These are phyloP conservation scores for Endoconidiophora polonica DNA, from an alignment of 2,329 filamentous ascomycete species.

Conservation along the genomic window DNA sequence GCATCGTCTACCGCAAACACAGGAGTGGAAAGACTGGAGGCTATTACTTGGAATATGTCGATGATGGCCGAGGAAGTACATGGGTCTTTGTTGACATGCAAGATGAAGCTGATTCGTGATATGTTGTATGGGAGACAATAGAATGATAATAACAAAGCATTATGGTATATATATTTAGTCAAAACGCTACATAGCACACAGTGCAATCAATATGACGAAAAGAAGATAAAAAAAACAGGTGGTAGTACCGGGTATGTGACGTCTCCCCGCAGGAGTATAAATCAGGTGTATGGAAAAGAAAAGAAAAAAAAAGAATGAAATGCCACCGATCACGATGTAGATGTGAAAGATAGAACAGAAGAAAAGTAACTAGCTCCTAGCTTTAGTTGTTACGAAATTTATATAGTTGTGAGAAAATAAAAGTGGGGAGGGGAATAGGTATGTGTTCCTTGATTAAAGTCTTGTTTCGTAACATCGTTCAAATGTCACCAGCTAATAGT, in stretches of 20 bases:
- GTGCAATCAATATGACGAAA: neutral
- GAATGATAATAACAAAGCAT: neutral
- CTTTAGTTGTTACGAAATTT: no score
- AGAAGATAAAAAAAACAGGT: neutral
- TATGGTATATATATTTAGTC: neutral
- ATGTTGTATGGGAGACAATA: neutral
- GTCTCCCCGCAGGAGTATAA: no score
- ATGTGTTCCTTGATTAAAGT: no score
- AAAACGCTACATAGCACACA: slow-evolving; percentile 3
- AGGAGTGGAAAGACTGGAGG: neutral
- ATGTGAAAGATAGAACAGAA: slow-evolving; percentile 6
- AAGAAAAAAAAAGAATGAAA: slow-evolving; percentile 7
- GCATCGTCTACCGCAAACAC: no score
- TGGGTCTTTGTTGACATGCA: neutral
- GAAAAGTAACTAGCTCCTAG: neutral
- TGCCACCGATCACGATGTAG: neutral
- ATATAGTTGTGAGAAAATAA: no score
- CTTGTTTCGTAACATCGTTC: slow-evolving; percentile 7
- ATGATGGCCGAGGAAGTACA: no score
- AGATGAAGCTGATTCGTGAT: neutral
- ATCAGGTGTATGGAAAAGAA: neutral
- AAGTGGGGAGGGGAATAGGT: no score
- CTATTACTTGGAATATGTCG: neutral
- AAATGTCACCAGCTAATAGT: neutral
- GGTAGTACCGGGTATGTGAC: neutral